Evolutionary conservation across 148 eudicot genomes (phyloP), one percentile per base, ranked within the genome.

Genomic region (Cornus kousa): DNA sequence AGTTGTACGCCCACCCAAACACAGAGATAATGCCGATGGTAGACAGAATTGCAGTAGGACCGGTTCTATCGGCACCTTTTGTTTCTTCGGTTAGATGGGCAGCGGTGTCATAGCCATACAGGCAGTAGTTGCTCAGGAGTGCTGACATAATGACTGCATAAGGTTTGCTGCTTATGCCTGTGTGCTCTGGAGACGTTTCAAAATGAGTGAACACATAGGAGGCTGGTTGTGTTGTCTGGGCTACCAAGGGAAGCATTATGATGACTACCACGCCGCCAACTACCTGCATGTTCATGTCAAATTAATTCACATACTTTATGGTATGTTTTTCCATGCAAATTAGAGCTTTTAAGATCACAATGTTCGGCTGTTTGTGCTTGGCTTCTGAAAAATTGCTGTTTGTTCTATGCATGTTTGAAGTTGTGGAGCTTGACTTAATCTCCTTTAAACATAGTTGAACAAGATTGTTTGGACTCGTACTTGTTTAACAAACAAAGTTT

Each of bases 31-130:
- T 89, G 33, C 90, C 94, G 66, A 91, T 78, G 80, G 88, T 87
- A 0, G 90, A 81, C 48, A 91, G 89, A 69, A 91, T 91, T 0
- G 94, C 94, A 24, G 83, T 86, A 1, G 94, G 94, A 20, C 94
- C 94, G 59, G 84, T 89, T 76, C 88, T 86, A 81, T 91, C 94
- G 0, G 94, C 89, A 13, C 89, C 92, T 82, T 81, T 87, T 20
- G 94, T 91, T 76, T 91, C 94, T 78, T 91, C 94, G 7, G 94
- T 89, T 50, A 91, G 84, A 89, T 91, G 92, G 14, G 92, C 94
- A 10, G 94, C 94, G 4, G 90, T 84, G 65, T 91, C 94, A 10
- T 91, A 91, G 70, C 94, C 94, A 33, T 86, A 91, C 5, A 91
- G 73, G 20, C 90, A 89, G 81, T 91, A 91, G 79, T 91, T 87